Percentiles rank a stretch among this genome's conserved stretches.
Conservation (phyloP, 208 protist species). For the Acanthamoeba lenticulata region DNA sequence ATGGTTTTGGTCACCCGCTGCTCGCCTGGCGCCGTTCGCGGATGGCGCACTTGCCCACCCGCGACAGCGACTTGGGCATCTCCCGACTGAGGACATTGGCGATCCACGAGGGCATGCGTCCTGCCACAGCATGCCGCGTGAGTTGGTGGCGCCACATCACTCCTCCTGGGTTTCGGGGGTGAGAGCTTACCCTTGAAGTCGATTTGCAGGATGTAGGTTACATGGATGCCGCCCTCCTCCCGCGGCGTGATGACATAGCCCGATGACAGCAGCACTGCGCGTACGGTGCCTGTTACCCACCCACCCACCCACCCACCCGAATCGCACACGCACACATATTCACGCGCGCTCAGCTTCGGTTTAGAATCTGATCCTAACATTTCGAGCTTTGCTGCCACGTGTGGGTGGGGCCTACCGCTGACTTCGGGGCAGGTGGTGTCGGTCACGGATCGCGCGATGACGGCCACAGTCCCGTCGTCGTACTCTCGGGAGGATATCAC, state of each 20-base stretch:
- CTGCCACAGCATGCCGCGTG: background rate
- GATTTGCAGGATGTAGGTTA: background rate
- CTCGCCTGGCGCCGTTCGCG: background rate
- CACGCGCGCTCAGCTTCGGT: too few species aligned
- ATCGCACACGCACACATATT: too few species aligned
- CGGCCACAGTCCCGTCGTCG: background rate
- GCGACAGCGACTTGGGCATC: slow-evolving; percentile 39
- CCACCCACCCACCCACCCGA: background rate
- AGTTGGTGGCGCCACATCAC: background rate
- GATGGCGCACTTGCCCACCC: background rate
- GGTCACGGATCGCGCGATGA: background rate
- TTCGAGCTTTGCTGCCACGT: too few species aligned
- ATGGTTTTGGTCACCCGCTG: too few species aligned
- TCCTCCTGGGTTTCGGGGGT: background rate
- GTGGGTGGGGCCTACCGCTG: background rate
- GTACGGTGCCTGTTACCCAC: background rate
- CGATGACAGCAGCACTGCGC: background rate
- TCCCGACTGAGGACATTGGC: background rate
- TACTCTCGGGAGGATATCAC: slow-evolving; percentile 19
- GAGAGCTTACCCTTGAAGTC: background rate
- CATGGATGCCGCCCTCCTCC: background rate
- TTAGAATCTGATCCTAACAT: too few species aligned
- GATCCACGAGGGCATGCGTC: background rate
- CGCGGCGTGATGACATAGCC: slow-evolving; percentile 18
- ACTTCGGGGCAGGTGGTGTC: background rate